Base-by-base conservation (phyloP, 2,329 filamentous ascomycete species). In the Paraphoma sp. region DNA sequence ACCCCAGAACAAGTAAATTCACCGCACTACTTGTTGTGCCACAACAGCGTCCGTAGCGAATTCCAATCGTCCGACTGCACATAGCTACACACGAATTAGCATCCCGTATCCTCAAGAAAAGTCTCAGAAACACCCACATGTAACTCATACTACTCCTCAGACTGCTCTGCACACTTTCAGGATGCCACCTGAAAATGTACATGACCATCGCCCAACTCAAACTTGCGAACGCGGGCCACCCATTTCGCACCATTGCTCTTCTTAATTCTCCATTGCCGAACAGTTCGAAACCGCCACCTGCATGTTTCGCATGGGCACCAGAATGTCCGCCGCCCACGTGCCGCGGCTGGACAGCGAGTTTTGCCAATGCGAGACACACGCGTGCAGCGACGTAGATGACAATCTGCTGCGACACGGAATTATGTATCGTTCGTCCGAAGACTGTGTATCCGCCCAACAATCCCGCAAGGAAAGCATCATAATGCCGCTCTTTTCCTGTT, bases 361-460 rank as follows among this genome's bases (percentile, higher is more conserved):
- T 92, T 31, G 93, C 95, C 23, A 96, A 80, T 8, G 91, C 92
- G 33, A 99, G 86, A 58, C 90, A 84, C 14, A 97, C 95, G 64
- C 95, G 88, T 46, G 95, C 95, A 74, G 97, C 97, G 61, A 99
- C 91, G 81, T 99, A 99, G 69, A 98, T 91, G 76, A 97, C 93
- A 75, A 99, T 99, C 83, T 99, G 94, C 82, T 97, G 92, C 79
- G 89, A 96, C 60, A 97, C 89, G 62, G 87, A 90, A 59, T 89
- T 90, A 71, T 92, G 88, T 75, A 82, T 83, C 38, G 89, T 89
- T 57, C 90, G 89, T 47, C 94, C 95, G 75, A 99, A 99, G 61
- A 98, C 92, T 59, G 92, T 80, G 83, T 98, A 99, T 51, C 95
- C 95, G 71, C 95, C 95, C 45, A 96, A 74, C 7, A 97, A 81